Percentiles rank a stretch among this genome's conserved stretches.
Conservation (phyloP, 148 eudicot genomes). For the Amaranthus hypochondriacus region DNA sequence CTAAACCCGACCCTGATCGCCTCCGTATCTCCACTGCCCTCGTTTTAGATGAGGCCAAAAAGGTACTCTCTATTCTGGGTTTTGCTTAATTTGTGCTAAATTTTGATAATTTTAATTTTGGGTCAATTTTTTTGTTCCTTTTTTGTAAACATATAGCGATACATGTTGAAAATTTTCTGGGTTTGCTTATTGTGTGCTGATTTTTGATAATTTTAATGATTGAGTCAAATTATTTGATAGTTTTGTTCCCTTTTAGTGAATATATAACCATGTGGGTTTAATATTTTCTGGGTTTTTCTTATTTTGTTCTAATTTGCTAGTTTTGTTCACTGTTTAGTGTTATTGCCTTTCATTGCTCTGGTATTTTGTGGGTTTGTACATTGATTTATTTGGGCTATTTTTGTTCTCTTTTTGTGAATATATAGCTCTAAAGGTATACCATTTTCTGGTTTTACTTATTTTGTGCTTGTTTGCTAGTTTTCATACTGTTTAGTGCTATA, state of each 20-base stretch:
- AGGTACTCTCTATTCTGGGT: slow-evolving; percentile 32
- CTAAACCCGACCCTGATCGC: slow-evolving; percentile 54
- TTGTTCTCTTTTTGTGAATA: too few relatives aligned
- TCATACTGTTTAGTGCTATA: not conserved
- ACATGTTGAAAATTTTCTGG: not conserved
- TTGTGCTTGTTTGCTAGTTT: not conserved
- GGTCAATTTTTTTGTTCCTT: not conserved
- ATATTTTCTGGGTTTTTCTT: not conserved
- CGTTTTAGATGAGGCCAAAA: slow-evolving; percentile 44
- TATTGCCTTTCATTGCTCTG: not conserved
- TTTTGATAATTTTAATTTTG: not conserved
- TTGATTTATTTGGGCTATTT: too few relatives aligned
- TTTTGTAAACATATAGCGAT: not conserved
- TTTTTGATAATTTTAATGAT: slow-evolving; percentile 1
- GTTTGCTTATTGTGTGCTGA: not conserved
- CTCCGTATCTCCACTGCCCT: slow-evolving; percentile 59
- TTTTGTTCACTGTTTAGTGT: not conserved
- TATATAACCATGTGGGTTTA: not conserved
- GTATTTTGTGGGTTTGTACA: not conserved
- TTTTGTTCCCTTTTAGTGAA: not conserved
- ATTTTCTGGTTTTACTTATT: too few relatives aligned
- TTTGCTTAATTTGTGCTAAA: not conserved
- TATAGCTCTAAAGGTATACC: too few relatives aligned
- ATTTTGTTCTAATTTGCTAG: not conserved
- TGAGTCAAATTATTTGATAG: not conserved